Evolutionary conservation across 805 yeast genomes (phyloP).

Genomic region (Komagataella populi): DNA sequence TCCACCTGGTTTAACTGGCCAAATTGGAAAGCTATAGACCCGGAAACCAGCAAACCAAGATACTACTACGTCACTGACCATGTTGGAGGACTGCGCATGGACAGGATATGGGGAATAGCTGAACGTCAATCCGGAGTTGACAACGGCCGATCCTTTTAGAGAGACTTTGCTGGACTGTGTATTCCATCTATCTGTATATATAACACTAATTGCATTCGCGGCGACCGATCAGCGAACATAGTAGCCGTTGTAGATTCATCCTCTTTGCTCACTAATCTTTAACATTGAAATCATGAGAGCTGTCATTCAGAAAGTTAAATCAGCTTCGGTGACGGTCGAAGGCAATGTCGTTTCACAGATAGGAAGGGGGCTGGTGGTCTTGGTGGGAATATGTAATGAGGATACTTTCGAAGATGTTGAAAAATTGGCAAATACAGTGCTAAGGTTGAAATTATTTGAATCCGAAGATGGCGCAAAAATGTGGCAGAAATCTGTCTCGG

Average conservation of each 20-base stretch:
- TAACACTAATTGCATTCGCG: background rate
- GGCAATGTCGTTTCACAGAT: constrained; percentile 59
- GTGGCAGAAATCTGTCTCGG: constrained; percentile 65
- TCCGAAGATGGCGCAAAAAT: constrained; percentile 28
- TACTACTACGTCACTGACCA: constrained; percentile 54
- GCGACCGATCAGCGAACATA: background rate
- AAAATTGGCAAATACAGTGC: constrained; percentile 52
- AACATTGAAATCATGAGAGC: constrained; percentile 46
- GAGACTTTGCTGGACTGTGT: background rate
- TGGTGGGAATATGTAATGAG: constrained; percentile 72
- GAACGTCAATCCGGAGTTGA: constrained; percentile 54
- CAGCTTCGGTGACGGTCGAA: constrained; percentile 84
- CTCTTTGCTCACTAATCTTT: too few relatives aligned
- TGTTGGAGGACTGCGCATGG: constrained; percentile 74
- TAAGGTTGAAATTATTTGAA: constrained; percentile 62
- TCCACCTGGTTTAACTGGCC: constrained; percentile 32
- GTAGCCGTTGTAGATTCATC: background rate
- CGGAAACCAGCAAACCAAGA: constrained; percentile 19
- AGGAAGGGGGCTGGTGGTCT: constrained; percentile 57
- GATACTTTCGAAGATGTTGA: constrained; percentile 69
- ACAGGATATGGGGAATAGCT: constrained; percentile 72
- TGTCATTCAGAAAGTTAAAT: constrained; percentile 79
- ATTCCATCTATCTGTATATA: background rate
- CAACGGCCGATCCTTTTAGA: constrained; percentile 41
- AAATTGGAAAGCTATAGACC: constrained; percentile 29